Conservation (phyloP, 108 stramenopile species). For the Discostella pseudostelligera region DNA sequence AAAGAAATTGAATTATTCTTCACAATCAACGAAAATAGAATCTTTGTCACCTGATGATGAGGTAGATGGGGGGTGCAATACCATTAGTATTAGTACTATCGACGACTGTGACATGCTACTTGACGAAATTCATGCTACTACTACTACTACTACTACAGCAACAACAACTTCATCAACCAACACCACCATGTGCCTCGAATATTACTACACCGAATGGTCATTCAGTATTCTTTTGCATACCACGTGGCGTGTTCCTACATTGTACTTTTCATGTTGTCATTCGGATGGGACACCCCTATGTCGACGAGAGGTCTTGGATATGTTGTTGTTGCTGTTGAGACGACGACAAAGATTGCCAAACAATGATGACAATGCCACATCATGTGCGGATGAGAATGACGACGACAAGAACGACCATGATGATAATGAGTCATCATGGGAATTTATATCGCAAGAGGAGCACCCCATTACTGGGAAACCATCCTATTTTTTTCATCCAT, state of each 20-base stretch:
- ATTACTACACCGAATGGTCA: slow-evolving; percentile 49
- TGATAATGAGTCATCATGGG: slow-evolving; percentile 53
- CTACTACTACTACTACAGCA: background rate
- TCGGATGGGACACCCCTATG: slow-evolving; percentile 41
- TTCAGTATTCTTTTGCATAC: slow-evolving; percentile 64
- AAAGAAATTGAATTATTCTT: background rate
- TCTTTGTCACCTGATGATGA: background rate
- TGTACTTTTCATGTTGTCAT: slow-evolving; percentile 59
- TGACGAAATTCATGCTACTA: background rate
- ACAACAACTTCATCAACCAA: background rate
- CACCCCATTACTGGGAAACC: slow-evolving; percentile 64
- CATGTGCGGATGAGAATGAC: background rate
- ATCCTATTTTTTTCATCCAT: slow-evolving; percentile 75
- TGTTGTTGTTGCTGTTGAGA: background rate
- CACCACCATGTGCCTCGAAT: background rate
- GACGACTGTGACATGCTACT: no score
- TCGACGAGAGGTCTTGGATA: slow-evolving; percentile 39
- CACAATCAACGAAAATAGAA: background rate
- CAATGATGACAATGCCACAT: background rate
- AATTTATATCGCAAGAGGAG: slow-evolving; percentile 75
- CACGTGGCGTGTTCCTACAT: slow-evolving; percentile 65
- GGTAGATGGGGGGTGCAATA: no score
- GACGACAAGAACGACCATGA: slow-evolving; percentile 1
- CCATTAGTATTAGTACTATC: no score
- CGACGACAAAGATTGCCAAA: background rate